A percentile compares a stretch with the other conserved stretches of the same genome.
Conservation (phyloP, 2,329 filamentous ascomycete species). For the Alternaria viburni region DNA sequence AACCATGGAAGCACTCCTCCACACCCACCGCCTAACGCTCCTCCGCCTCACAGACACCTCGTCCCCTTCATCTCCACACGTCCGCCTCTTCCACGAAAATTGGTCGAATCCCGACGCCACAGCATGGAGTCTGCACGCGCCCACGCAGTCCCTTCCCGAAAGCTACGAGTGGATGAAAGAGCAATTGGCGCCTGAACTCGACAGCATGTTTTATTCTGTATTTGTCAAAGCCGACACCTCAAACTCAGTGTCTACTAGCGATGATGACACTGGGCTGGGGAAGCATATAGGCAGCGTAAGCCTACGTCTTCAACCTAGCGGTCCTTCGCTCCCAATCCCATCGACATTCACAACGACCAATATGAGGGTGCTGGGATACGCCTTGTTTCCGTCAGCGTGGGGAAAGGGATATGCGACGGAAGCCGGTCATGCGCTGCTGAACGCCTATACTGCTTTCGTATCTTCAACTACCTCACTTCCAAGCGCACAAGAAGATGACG, state of each 20-base stretch:
- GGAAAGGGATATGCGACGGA: conserved; percentile 41
- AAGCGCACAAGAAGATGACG: background rate
- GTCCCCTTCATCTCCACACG: conserved; percentile 20
- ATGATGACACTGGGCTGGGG: background rate
- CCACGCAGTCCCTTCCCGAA: conserved; percentile 21
- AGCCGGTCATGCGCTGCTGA: conserved; percentile 23
- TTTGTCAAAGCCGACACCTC: conserved; percentile 3
- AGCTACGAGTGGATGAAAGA: conserved; percentile 28
- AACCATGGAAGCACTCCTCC: background rate
- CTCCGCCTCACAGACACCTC: conserved; percentile 29
- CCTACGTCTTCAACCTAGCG: conserved; percentile 9
- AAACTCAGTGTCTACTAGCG: background rate
- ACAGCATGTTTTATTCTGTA: conserved; percentile 25
- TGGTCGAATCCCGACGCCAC: conserved; percentile 32
- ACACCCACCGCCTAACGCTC: conserved; percentile 32
- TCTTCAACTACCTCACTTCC: background rate
- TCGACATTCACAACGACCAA: background rate
- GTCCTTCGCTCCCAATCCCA: conserved; percentile 7
- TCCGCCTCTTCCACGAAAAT: conserved; percentile 37
- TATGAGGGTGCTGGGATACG: conserved; percentile 31
- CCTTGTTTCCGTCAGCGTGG: conserved; percentile 22
- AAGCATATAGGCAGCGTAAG: conserved; percentile 22
- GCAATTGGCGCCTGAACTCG: conserved; percentile 4
- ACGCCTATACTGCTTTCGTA: conserved; percentile 12
- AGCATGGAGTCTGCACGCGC: conserved; percentile 34